A percentile compares a stretch with the other conserved stretches of the same genome.
Evolutionary conservation across 2,329 filamentous ascomycete genomes (phyloP).

Genomic region (Phialocephala sp.): DNA sequence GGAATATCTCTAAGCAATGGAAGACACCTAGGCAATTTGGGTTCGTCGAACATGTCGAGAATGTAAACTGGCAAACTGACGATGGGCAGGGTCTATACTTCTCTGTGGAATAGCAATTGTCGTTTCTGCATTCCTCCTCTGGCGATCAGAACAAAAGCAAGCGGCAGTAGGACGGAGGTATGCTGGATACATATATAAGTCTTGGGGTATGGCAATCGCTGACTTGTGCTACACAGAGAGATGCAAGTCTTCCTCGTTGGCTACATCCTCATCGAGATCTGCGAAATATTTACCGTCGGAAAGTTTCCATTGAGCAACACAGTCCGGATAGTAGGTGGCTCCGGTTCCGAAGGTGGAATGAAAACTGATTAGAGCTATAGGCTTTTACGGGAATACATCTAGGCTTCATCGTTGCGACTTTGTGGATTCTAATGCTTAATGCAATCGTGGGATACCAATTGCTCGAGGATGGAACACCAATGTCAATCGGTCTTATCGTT

Average conservation of each 20-base stretch:
- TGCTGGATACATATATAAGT: slow-evolving; percentile 11
- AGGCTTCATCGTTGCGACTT: slow-evolving; percentile 84
- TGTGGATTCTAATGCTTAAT: slow-evolving; percentile 92
- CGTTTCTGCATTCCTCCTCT: slow-evolving; percentile 69
- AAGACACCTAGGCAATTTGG: slow-evolving; percentile 79
- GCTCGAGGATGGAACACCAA: slow-evolving; percentile 87
- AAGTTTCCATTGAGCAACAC: slow-evolving; percentile 77
- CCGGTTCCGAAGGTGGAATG: neutral
- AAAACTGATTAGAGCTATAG: slow-evolving; percentile 48
- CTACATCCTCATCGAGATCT: slow-evolving; percentile 87
- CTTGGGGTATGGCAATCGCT: slow-evolving; percentile 13
- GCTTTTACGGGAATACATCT: slow-evolving; percentile 91
- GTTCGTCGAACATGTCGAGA: slow-evolving; percentile 52
- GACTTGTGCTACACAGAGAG: slow-evolving; percentile 64
- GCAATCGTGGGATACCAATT: slow-evolving; percentile 92
- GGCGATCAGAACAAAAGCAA: slow-evolving; percentile 85
- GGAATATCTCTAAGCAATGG: slow-evolving; percentile 75
- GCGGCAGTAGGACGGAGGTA: slow-evolving; percentile 94
- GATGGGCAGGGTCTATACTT: slow-evolving; percentile 77
- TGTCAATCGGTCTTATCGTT: slow-evolving; percentile 79
- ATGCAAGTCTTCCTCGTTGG: slow-evolving; percentile 93
- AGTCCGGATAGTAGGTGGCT: slow-evolving; percentile 72
- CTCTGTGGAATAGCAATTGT: slow-evolving; percentile 79
- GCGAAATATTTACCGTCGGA: slow-evolving; percentile 95
- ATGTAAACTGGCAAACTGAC: slow-evolving; percentile 45